phyloP scores from a whole-genome alignment of 192 early-diverging fungal genomes.

The Podila epigama region DNA sequence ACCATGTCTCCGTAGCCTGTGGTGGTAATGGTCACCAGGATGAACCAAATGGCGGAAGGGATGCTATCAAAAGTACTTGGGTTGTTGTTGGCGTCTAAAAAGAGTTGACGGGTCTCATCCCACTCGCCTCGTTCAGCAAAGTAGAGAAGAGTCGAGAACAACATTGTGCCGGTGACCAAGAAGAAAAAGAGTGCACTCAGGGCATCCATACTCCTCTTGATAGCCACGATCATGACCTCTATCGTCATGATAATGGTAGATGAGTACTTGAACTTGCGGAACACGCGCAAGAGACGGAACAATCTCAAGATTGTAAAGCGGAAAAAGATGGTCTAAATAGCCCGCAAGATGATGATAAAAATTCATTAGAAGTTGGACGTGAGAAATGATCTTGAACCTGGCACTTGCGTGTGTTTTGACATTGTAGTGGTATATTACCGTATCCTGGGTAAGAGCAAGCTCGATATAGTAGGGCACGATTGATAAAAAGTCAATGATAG shows the following conservation, averaged over 20 bases:
- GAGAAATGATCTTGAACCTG: too few species aligned
- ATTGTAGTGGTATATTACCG: conserved; percentile 28
- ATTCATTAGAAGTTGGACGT: too few species aligned
- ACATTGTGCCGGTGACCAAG: conserved; percentile 68
- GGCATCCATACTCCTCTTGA: conserved; percentile 74
- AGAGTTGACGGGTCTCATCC: conserved; percentile 66
- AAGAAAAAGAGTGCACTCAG: conserved; percentile 75
- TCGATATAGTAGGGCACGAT: conserved; percentile 84
- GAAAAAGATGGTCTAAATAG: conserved; percentile 61
- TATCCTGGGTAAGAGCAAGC: conserved; percentile 62
- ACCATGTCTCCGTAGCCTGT: conserved; percentile 82
- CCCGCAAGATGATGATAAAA: neutral
- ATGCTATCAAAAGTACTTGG: conserved; percentile 77
- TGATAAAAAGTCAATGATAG: conserved; percentile 76
- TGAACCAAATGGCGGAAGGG: conserved; percentile 78
- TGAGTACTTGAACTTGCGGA: conserved; percentile 83
- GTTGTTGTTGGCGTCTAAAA: conserved; percentile 67
- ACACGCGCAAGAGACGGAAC: conserved; percentile 76
- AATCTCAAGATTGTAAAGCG: conserved; percentile 78
- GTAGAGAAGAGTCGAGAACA: conserved; percentile 78
- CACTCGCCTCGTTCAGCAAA: conserved; percentile 77
- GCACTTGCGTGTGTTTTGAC: neutral
- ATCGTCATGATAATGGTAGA: conserved; percentile 80
- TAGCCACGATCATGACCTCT: conserved; percentile 80
- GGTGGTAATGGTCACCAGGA: conserved; percentile 77